Percentiles rank a stretch among this genome's conserved stretches.
Evolutionary conservation across 1,284 basidiomycete species (phyloP).

Genomic region (Rhodotorula sp.): DNA sequence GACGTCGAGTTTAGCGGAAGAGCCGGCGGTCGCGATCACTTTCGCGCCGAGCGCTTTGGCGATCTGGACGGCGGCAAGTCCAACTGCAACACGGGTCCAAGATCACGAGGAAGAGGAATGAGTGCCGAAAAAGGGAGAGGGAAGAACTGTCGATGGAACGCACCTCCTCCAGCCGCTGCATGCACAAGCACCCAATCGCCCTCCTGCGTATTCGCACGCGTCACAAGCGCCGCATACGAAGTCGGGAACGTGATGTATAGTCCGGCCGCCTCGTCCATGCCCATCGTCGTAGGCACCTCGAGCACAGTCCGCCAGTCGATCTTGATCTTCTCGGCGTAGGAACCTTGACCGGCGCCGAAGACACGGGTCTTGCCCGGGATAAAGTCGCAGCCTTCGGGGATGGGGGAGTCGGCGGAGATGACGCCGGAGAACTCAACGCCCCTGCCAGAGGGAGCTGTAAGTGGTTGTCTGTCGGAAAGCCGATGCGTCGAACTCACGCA

Average conservation of each 20-base stretch:
- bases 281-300: constrained; percentile 63
- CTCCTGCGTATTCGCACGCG: constrained; percentile 61
- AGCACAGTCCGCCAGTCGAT: constrained; percentile 56
- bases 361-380: constrained; percentile 79
- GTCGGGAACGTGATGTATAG: constrained; percentile 53
- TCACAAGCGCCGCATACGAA: constrained; percentile 81
- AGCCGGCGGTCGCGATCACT: constrained; percentile 53
- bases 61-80: constrained; percentile 83
- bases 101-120: too few relatives aligned
- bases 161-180: constrained; percentile 27
- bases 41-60: constrained; percentile 61
- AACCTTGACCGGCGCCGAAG: constrained; percentile 79
- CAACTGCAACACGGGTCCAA: constrained; percentile 55
- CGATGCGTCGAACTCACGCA: constrained; percentile 55
- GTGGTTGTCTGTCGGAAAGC: too few relatives aligned
- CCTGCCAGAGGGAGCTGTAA: not conserved
- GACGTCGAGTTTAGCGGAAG: constrained; percentile 49
- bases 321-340: constrained; percentile 70
- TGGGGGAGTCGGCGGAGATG: constrained; percentile 68
- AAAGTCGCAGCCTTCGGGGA: constrained; percentile 76
- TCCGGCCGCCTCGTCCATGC: constrained; percentile 63
- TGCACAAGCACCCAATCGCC: constrained; percentile 72
- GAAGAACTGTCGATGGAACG: not conserved
- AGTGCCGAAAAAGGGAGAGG: not conserved
- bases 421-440: constrained; percentile 74